Percentiles rank a stretch among this genome's conserved stretches.
These are phyloP conservation scores for Cladosporium halotolerans DNA, from an alignment of 2,329 filamentous ascomycete genomes.

Conservation along the genomic window DNA sequence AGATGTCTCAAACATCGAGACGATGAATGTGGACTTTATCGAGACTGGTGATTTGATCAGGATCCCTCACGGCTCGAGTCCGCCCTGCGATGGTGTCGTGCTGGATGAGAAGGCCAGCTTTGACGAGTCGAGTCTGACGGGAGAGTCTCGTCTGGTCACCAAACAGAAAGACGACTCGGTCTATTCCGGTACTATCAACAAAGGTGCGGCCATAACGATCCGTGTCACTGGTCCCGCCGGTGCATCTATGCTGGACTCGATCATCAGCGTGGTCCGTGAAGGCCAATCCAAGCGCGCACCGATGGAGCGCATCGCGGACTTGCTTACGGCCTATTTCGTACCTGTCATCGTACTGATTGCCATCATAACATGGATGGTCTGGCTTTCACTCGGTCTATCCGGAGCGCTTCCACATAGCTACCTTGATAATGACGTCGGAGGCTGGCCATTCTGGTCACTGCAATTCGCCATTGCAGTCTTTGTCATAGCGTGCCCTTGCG, in stretches of 20 bases:
- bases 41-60: constrained; percentile 53
- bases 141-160: constrained; percentile 62
- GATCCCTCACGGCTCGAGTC: constrained; percentile 72
- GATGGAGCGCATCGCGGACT: constrained; percentile 67
- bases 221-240: constrained; percentile 60
- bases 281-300: constrained; percentile 70
- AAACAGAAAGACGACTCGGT: constrained; percentile 60
- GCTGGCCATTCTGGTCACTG: constrained; percentile 67
- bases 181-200: constrained; percentile 70
- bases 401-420: constrained; percentile 51
- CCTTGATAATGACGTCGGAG: constrained; percentile 49
- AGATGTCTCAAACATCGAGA: constrained; percentile 18
- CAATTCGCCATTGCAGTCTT: constrained; percentile 84
- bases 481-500: constrained; percentile 80
- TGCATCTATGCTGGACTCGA: constrained; percentile 71
- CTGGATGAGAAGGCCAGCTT: constrained; percentile 57
- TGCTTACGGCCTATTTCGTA: constrained; percentile 70
- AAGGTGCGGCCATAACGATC: constrained; percentile 56
- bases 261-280: constrained; percentile 69
- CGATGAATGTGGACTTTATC: constrained; percentile 60
- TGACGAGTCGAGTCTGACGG: constrained; percentile 86
- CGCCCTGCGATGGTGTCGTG: constrained; percentile 72
- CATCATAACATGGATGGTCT: constrained; percentile 64
- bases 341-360: constrained; percentile 65
- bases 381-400: constrained; percentile 59